Percentiles rank a stretch among this genome's conserved stretches.
phyloP scores from a whole-genome alignment of 805 yeast species.

The Saccharomycopsis malanga region DNA sequence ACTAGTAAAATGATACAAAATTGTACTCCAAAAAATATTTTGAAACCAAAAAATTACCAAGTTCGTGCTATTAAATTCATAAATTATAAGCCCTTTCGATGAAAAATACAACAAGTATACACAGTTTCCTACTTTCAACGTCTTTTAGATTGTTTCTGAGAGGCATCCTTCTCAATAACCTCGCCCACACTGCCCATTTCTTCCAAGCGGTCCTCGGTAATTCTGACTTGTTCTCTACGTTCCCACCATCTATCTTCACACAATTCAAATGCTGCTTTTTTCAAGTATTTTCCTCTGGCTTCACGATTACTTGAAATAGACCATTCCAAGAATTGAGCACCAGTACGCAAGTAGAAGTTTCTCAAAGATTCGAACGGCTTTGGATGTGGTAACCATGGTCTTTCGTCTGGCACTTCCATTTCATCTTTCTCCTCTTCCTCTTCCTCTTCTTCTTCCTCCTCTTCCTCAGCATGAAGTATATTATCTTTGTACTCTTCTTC shows the following conservation, averaged over 20 bases:
- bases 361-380: slow-evolving; percentile 84
- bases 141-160: slow-evolving; percentile 44
- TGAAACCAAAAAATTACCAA: too few species aligned
- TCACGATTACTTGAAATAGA: slow-evolving; percentile 80
- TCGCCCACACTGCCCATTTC: slow-evolving; percentile 89
- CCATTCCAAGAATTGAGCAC: slow-evolving; percentile 87
- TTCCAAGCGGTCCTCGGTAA: slow-evolving; percentile 82
- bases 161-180: slow-evolving; percentile 65
- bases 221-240: slow-evolving; percentile 85
- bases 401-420: slow-evolving; percentile 75
- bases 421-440: slow-evolving; percentile 54
- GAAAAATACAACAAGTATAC: too few species aligned
- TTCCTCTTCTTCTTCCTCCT: slow-evolving; percentile 62
- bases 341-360: slow-evolving; percentile 78
- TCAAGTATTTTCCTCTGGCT: slow-evolving; percentile 83
- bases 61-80: too few species aligned
- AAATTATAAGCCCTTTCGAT: too few species aligned
- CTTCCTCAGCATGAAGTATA: slow-evolving; percentile 41
- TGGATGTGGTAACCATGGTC: slow-evolving; percentile 98
- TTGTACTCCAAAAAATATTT: too few species aligned
- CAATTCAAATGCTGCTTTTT: slow-evolving; percentile 81
- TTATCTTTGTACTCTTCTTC: slow-evolving; percentile 38
- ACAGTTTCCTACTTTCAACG: too few species aligned
- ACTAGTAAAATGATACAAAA: too few species aligned
- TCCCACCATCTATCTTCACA: slow-evolving; percentile 99